Evolutionary conservation across 768 basidiomycete species (phyloP).

Genomic region (Xerocomellus chrysenteron): DNA sequence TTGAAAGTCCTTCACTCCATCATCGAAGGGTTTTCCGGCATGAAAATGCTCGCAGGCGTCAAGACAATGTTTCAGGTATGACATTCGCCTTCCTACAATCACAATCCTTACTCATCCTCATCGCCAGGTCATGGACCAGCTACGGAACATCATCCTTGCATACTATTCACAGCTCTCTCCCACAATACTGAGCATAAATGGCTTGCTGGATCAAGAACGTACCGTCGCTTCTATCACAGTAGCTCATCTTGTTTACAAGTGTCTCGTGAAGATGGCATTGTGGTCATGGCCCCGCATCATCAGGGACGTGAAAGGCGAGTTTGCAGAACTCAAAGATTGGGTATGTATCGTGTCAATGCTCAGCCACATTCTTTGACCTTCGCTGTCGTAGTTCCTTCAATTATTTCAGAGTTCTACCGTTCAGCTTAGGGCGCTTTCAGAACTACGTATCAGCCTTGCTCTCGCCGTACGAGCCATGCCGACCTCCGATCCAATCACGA

Average conservation of each 20-base stretch:
- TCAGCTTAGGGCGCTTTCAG: slow-evolving; percentile 55
- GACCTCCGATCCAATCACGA: slow-evolving; percentile 35
- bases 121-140: slow-evolving; percentile 27
- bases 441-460: slow-evolving; percentile 56
- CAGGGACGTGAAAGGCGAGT: slow-evolving; percentile 43
- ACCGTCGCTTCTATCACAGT: slow-evolving; percentile 50
- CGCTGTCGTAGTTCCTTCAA: slow-evolving; percentile 48
- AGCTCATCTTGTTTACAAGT: slow-evolving; percentile 74
- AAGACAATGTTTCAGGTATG: slow-evolving; percentile 64
- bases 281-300: slow-evolving; percentile 68
- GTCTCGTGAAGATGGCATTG: slow-evolving; percentile 61
- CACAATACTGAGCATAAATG: slow-evolving; percentile 32
- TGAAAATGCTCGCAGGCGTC: slow-evolving; percentile 69
- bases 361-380: slow-evolving; percentile 1
- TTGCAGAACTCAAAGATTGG: slow-evolving; percentile 49
- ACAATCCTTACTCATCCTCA: background rate
- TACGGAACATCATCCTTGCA: slow-evolving; percentile 53
- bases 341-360: slow-evolving; percentile 35
- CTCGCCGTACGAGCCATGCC: slow-evolving; percentile 40
- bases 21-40: slow-evolving; percentile 65
- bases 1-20: slow-evolving; percentile 64
- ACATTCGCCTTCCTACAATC: background rate
- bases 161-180: slow-evolving; percentile 58
- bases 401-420: slow-evolving; percentile 59
- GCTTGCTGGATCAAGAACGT: slow-evolving; percentile 37